These are phyloP conservation scores for Didymella keratinophila DNA, from an alignment of 2,329 filamentous ascomycete species.

Conservation along the genomic window DNA sequence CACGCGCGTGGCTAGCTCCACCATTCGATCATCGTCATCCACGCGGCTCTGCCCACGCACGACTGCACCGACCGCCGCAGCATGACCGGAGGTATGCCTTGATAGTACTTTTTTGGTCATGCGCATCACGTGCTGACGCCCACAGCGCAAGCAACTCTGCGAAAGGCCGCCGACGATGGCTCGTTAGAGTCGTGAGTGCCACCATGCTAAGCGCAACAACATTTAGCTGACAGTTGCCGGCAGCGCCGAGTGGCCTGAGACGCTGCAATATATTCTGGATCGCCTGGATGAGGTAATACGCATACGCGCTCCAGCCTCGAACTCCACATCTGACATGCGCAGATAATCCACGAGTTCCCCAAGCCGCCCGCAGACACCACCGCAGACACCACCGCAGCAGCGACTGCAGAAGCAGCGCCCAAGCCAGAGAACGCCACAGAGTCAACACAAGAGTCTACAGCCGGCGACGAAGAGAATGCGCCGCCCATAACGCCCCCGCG, in stretches of 20 bases:
- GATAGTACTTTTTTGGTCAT: no score
- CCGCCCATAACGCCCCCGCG: slow-evolving; percentile 56
- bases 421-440: slow-evolving; percentile 5
- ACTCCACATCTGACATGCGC: neutral
- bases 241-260: slow-evolving; percentile 73
- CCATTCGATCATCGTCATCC: slow-evolving; percentile 14
- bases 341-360: slow-evolving; percentile 83
- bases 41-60: slow-evolving; percentile 6
- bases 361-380: slow-evolving; percentile 61
- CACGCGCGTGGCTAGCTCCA: no score
- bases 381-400: slow-evolving; percentile 54
- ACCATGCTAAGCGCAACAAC: neutral
- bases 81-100: no score
- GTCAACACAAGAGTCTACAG: slow-evolving; percentile 54
- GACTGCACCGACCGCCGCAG: neutral
- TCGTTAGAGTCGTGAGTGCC: slow-evolving; percentile 64
- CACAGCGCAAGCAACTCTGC: slow-evolving; percentile 60
- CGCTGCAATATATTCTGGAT: slow-evolving; percentile 70
- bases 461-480: slow-evolving; percentile 74
- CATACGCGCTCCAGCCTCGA: neutral
- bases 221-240: slow-evolving; percentile 23
- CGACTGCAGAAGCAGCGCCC: slow-evolving; percentile 52
- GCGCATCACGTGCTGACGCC: slow-evolving; percentile 27
- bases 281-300: slow-evolving; percentile 69
- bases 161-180: slow-evolving; percentile 65